Conservation (phyloP, 306 rosid species). For the Crataegus laevigata region DNA sequence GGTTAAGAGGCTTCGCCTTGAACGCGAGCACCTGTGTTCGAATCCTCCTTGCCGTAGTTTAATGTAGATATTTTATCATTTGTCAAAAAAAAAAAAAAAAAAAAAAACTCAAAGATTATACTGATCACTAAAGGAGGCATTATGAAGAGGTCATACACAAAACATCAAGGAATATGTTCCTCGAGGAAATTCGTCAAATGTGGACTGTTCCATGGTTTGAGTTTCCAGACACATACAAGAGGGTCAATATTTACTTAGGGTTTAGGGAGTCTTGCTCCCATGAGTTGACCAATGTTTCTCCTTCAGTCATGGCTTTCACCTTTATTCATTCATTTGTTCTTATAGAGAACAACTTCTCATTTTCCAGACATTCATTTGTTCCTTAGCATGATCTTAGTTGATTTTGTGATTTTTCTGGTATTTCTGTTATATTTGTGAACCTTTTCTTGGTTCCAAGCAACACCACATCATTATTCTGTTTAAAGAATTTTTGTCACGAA, state of each 20-base stretch:
- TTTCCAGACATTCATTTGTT: neutral
- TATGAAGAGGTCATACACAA: neutral
- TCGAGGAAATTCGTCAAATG: neutral
- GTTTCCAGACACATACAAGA: neutral
- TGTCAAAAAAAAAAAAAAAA: no score
- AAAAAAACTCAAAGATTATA: no score
- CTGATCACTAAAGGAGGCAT: neutral
- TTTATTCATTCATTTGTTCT: neutral
- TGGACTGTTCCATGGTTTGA: neutral
- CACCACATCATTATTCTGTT: no score
- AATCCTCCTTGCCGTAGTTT: no score
- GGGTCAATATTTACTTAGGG: no score
- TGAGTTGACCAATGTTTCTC: neutral
- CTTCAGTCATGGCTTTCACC: neutral
- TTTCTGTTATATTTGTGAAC: neutral
- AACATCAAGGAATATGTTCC: neutral
- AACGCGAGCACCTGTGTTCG: no score
- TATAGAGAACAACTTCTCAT: neutral
- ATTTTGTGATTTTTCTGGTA: neutral
- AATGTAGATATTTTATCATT: no score
- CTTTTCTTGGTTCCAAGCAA: neutral
- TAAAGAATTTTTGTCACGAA: neutral
- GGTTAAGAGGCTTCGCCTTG: no score
- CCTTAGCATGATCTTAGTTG: neutral
- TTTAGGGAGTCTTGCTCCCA: neutral